These are phyloP conservation scores for Candida corydali DNA, from an alignment of 805 yeast genomes.

Conservation along the genomic window DNA sequence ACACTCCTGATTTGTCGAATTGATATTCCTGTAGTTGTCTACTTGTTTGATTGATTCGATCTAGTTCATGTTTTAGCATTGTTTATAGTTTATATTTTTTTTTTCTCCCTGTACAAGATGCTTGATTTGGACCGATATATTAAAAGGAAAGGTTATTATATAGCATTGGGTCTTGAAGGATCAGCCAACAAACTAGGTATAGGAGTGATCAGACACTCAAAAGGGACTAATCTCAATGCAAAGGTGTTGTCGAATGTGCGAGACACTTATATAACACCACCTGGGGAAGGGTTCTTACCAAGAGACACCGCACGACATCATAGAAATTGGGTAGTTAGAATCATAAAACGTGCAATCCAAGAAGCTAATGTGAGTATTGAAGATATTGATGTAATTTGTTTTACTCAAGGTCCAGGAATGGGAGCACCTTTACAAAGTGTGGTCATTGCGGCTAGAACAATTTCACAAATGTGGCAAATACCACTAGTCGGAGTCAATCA, in stretches of 20 bases:
- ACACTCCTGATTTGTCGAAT: slow-evolving; percentile 57
- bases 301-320: slow-evolving; percentile 97
- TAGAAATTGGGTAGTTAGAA: slow-evolving; percentile 85
- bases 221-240: slow-evolving; percentile 63
- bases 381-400: slow-evolving; percentile 78
- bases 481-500: slow-evolving; percentile 96
- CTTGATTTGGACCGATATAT: slow-evolving; percentile 45
- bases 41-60: slow-evolving; percentile 33
- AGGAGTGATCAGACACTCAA: slow-evolving; percentile 76
- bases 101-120: slow-evolving; percentile 10
- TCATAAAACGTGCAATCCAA: slow-evolving; percentile 60
- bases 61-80: slow-evolving; percentile 12
- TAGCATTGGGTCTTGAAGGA: slow-evolving; percentile 92
- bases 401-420: slow-evolving; percentile 99
- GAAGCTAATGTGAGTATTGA: slow-evolving; percentile 51
- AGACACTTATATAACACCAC: slow-evolving; percentile 94
- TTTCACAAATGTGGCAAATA: slow-evolving; percentile 71
- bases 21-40: slow-evolving; percentile 40
- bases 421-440: slow-evolving; percentile 97
- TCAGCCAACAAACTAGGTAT: slow-evolving; percentile 96
- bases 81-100: slow-evolving; percentile 1
- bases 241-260: slow-evolving; percentile 82
- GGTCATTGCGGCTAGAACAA: slow-evolving; percentile 85
- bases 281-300: slow-evolving; percentile 97
- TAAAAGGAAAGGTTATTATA: slow-evolving; percentile 45